Conservation (phyloP, 495 filamentous ascomycete genomes). For the Opeltia flavorubescens region DNA sequence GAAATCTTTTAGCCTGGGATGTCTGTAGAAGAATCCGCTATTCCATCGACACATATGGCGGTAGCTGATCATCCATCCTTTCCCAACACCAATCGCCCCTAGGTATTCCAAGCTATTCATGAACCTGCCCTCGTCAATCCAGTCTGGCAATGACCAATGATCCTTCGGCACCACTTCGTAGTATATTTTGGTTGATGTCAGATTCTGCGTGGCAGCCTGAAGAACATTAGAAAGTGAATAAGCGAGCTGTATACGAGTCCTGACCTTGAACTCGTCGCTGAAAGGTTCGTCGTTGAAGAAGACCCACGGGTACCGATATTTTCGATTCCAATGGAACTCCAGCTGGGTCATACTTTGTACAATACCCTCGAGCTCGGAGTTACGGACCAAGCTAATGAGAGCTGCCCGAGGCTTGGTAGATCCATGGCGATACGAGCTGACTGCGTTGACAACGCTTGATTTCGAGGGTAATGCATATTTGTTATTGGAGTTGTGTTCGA, state of each 20-base stretch:
- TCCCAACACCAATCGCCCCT: slow-evolving; percentile 39
- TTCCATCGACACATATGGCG: slow-evolving; percentile 89
- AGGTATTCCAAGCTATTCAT: slow-evolving; percentile 37
- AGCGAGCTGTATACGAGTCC: neutral
- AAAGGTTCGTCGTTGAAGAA: slow-evolving; percentile 29
- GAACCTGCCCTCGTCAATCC: slow-evolving; percentile 42
- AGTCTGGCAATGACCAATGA: slow-evolving; percentile 37
- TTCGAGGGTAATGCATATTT: slow-evolving; percentile 16
- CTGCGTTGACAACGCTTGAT: slow-evolving; percentile 6
- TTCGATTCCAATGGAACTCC: slow-evolving; percentile 24
- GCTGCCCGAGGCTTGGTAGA: slow-evolving; percentile 19
- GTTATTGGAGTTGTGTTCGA: slow-evolving; percentile 23
- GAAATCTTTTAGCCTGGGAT: slow-evolving; percentile 55
- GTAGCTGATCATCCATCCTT: slow-evolving; percentile 42
- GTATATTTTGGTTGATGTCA: slow-evolving; percentile 21
- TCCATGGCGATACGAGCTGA: slow-evolving; percentile 6
- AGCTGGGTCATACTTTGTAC: slow-evolving; percentile 27
- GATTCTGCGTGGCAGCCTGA: slow-evolving; percentile 21
- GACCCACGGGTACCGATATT: slow-evolving; percentile 26
- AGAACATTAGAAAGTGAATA: neutral
- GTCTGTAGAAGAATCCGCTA: slow-evolving; percentile 73
- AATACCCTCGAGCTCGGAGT: slow-evolving; percentile 21
- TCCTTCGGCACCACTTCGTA: slow-evolving; percentile 28
- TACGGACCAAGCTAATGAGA: slow-evolving; percentile 23
- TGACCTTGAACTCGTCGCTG: slow-evolving; percentile 23